A percentile compares a stretch with the other conserved stretches of the same genome.
These are phyloP conservation scores for Ustilago esculenta DNA, from an alignment of 1,284 basidiomycete genomes.

Conservation along the genomic window DNA sequence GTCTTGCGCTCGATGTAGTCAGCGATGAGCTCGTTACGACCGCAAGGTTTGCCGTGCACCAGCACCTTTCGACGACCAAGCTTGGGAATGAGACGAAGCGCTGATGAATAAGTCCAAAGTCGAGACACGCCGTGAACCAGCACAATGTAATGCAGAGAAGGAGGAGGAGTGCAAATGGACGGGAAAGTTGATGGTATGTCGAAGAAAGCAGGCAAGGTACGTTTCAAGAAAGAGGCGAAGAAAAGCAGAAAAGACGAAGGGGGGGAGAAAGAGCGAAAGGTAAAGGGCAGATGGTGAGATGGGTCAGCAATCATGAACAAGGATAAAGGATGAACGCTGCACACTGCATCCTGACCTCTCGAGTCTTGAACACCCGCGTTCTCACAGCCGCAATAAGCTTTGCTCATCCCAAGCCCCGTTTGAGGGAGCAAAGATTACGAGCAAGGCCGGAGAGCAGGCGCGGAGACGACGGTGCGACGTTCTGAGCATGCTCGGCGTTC, in stretches of 20 bases:
- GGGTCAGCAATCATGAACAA: too few species aligned
- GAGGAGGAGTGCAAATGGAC: too few species aligned
- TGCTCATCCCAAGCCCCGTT: too few species aligned
- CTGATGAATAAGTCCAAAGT: conserved; percentile 34
- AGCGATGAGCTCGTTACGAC: conserved; percentile 71
- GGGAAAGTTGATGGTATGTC: neutral
- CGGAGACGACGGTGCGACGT: conserved; percentile 23
- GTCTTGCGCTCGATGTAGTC: conserved; percentile 70
- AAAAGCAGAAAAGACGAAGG: neutral
- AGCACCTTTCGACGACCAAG: conserved; percentile 70
- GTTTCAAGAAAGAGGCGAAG: too few species aligned
- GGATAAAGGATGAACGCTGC: neutral
- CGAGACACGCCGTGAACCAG: conserved; percentile 17
- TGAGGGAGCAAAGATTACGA: neutral
- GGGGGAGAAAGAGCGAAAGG: neutral
- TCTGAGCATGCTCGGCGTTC: conserved; percentile 37
- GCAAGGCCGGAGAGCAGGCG: neutral
- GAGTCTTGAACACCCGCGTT: too few species aligned
- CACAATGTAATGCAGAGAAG: neutral
- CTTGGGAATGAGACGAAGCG: conserved; percentile 68
- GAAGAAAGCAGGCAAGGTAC: neutral
- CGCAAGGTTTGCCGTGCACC: conserved; percentile 70
- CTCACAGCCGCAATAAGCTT: too few species aligned
- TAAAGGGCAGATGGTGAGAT: neutral
- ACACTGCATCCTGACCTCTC: too few species aligned